Conservation (phyloP, 495 filamentous ascomycete genomes). For the Talaromyces trachyspermus region DNA sequence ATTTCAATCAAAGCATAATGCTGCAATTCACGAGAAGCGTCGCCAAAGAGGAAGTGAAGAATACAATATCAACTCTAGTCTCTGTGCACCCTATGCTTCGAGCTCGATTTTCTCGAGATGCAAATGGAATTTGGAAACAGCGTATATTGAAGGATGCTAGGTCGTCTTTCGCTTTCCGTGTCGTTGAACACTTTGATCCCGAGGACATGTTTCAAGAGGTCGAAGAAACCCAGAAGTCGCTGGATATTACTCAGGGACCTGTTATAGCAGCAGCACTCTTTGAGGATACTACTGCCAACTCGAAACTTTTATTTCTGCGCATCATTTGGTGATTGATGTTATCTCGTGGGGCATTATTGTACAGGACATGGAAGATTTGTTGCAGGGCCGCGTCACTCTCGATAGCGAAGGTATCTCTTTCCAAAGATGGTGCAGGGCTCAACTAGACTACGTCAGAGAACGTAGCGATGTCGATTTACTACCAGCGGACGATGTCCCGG, state of each 20-base stretch:
- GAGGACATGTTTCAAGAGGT: conserved; percentile 7
- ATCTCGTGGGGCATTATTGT: conserved; percentile 53
- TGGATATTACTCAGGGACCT: conserved; percentile 31
- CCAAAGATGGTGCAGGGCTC: conserved; percentile 18
- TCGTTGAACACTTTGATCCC: conserved; percentile 8
- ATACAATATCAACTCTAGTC: conserved; percentile 43
- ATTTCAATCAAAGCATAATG: conserved; percentile 21
- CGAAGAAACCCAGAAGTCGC: conserved; percentile 10
- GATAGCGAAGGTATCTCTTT: conserved; percentile 13
- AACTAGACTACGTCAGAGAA: conserved; percentile 23
- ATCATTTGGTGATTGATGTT: conserved; percentile 54
- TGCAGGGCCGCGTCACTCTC: conserved; percentile 19
- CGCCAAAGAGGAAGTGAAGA: conserved; percentile 31
- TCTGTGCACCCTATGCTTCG: conserved; percentile 54
- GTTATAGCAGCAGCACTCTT: conserved; percentile 39
- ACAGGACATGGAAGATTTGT: conserved; percentile 48
- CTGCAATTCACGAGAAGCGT: conserved; percentile 24
- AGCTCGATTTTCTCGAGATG: conserved; percentile 39
- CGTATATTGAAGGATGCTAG: conserved; percentile 6
- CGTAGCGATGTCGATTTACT: conserved; percentile 19
- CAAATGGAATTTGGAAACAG: conserved; percentile 18
- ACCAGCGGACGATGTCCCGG: conserved; percentile 13
- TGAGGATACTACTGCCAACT: conserved; percentile 3
- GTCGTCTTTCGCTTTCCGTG: conserved; percentile 10
- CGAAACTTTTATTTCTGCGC: conserved; percentile 29